Percentiles rank a stretch among this genome's conserved stretches.
phyloP scores from a whole-genome alignment of 1,284 basidiomycete species.

The Trametes sp. region DNA sequence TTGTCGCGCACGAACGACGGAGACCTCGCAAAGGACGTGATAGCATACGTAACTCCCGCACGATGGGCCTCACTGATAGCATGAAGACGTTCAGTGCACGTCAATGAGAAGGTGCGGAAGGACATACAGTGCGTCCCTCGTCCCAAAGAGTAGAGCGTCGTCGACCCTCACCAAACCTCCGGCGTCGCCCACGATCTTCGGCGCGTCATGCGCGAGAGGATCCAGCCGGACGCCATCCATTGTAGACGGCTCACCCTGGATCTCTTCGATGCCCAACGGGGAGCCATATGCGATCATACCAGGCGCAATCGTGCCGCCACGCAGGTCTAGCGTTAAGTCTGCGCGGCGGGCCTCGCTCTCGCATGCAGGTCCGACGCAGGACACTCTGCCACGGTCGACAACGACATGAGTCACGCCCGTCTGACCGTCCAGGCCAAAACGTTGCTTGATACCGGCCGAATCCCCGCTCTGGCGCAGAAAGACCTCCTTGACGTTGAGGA shows the following conservation, averaged over 20 bases:
- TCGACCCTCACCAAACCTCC: conserved; percentile 67
- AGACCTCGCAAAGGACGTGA: conserved; percentile 65
- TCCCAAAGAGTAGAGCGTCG: conserved; percentile 78
- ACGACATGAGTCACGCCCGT: conserved; percentile 34
- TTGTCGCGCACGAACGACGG: conserved; percentile 67
- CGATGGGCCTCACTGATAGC: conserved; percentile 64
- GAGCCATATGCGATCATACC: conserved; percentile 68
- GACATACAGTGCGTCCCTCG: conserved; percentile 73
- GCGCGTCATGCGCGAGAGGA: conserved; percentile 51
- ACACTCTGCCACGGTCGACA: conserved; percentile 37
- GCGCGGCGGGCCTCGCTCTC: conserved; percentile 26
- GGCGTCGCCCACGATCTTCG: conserved; percentile 56
- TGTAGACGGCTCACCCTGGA: conserved; percentile 69
- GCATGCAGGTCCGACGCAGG: conserved; percentile 34
- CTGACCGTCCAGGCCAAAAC: conserved; percentile 5
- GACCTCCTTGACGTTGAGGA: conserved; percentile 65
- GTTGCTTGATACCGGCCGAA: conserved; percentile 10
- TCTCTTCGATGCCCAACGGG: conserved; percentile 65
- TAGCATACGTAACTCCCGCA: conserved; percentile 63
- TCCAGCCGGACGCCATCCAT: conserved; percentile 70
- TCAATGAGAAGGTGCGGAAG: not conserved
- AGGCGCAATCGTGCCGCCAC: conserved; percentile 63
- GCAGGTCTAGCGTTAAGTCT: conserved; percentile 49
- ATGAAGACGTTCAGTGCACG: not conserved
- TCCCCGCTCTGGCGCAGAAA: conserved; percentile 39